These are phyloP conservation scores for Myriangium duriaei DNA, from an alignment of 2,329 filamentous ascomycete species.

Conservation along the genomic window DNA sequence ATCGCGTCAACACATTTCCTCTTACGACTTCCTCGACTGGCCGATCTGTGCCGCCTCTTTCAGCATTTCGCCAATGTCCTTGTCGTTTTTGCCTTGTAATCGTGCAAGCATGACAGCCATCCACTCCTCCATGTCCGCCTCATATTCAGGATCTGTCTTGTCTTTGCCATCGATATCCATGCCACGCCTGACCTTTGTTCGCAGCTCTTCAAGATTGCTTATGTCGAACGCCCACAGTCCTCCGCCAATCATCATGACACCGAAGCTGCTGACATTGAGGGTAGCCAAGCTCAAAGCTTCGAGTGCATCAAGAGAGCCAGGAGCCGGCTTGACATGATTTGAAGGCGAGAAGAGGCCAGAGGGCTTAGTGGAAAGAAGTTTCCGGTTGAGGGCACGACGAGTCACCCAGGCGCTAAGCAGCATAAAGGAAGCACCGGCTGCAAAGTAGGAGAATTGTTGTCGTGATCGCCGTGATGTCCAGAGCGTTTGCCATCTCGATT, in stretches of 20 bases:
- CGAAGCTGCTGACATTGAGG: constrained; percentile 67
- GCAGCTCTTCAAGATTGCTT: constrained; percentile 39
- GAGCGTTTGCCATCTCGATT: constrained; percentile 7
- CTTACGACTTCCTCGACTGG: constrained; percentile 15
- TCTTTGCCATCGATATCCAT: constrained; percentile 26
- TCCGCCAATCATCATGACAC: constrained; percentile 62
- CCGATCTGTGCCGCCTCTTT: constrained; percentile 20
- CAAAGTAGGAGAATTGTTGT: constrained; percentile 42
- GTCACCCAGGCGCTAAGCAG: constrained; percentile 55
- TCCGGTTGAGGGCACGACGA: constrained; percentile 50
- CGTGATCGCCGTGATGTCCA: constrained; percentile 15
- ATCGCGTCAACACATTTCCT: no score
- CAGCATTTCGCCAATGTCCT: constrained; percentile 20
- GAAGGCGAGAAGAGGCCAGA: constrained; percentile 55
- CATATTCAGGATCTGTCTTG: constrained; percentile 39
- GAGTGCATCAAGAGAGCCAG: constrained; percentile 59
- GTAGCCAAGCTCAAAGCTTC: constrained; percentile 81
- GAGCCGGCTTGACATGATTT: constrained; percentile 39
- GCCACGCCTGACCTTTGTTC: constrained; percentile 43
- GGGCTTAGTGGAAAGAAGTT: constrained; percentile 50
- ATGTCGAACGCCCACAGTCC: constrained; percentile 68
- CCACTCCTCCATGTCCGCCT: constrained; percentile 44
- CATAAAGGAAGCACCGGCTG: constrained; percentile 65
- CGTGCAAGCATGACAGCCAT: constrained; percentile 35
- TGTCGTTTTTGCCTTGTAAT: constrained; percentile 34